phyloP scores from a whole-genome alignment of 2,329 filamentous ascomycete genomes.

The Verruconis gallopava region DNA sequence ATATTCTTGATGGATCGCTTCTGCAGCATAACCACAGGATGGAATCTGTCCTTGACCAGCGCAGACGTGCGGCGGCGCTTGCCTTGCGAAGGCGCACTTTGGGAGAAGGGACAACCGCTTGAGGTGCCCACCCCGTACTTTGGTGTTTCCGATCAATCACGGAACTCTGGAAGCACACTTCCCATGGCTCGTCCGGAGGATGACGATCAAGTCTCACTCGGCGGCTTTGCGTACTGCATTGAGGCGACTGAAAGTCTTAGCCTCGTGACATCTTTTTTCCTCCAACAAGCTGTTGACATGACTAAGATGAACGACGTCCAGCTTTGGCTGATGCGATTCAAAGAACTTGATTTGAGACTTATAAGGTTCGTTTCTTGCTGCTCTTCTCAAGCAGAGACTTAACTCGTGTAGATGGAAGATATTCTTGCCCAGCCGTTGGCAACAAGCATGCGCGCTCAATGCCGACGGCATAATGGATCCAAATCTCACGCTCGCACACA shows the following conservation, averaged over 20 bases:
- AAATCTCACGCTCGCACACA: slow-evolving; percentile 19
- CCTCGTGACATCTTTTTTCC: slow-evolving; percentile 25
- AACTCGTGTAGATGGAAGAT: slow-evolving; percentile 17
- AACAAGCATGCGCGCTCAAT: slow-evolving; percentile 24
- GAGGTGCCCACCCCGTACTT: slow-evolving; percentile 25
- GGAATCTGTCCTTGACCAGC: slow-evolving; percentile 23
- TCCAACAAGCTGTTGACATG: slow-evolving; percentile 21
- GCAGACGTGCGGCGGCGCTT: slow-evolving; percentile 23
- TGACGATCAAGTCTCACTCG: slow-evolving; percentile 20
- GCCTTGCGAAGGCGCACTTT: slow-evolving; percentile 23
- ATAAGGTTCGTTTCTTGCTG: slow-evolving; percentile 15
- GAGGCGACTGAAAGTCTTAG: slow-evolving; percentile 23
- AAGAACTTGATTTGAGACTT: slow-evolving; percentile 21
- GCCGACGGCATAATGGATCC: slow-evolving; percentile 21
- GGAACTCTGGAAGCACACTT: slow-evolving; percentile 12
- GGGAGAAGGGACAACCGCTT: slow-evolving; percentile 17
- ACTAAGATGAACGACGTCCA: slow-evolving; percentile 18
- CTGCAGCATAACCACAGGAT: slow-evolving; percentile 24
- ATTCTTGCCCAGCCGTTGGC: slow-evolving; percentile 17
- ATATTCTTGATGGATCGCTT: slow-evolving; percentile 27
- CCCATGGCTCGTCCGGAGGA: slow-evolving; percentile 14
- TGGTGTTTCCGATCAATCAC: slow-evolving; percentile 24
- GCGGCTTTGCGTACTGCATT: slow-evolving; percentile 20
- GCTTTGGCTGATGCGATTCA: slow-evolving; percentile 23
- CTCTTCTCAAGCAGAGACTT: not conserved